Percentiles rank a stretch among this genome's conserved stretches.
These are phyloP conservation scores for Ormosia emarginata DNA, from an alignment of 306 rosid species.

Conservation along the genomic window DNA sequence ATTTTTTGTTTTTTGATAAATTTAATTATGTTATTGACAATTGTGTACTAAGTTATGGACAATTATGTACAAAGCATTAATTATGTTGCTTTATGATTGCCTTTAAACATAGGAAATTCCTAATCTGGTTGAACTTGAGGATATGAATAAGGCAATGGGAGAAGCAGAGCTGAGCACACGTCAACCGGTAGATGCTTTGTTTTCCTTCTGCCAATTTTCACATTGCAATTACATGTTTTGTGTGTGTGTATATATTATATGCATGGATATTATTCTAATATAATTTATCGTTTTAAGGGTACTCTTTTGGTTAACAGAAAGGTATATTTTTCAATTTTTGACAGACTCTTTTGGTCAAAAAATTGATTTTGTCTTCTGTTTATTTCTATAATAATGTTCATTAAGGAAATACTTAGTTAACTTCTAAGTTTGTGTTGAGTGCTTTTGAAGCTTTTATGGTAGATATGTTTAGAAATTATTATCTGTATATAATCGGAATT, in stretches of 20 bases:
- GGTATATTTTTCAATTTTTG: conserved; percentile 36
- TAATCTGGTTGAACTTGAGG: conserved; percentile 23
- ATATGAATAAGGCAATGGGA: conserved; percentile 22
- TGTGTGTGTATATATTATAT: not conserved
- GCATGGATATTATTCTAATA: conserved; percentile 18
- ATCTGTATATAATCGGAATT: not conserved
- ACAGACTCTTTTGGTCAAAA: not conserved
- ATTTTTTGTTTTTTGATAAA: no score
- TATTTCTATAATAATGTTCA: not conserved
- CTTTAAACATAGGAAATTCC: conserved; percentile 29
- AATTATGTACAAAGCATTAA: no score
- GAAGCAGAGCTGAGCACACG: conserved; percentile 11
- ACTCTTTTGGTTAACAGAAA: conserved; percentile 63
- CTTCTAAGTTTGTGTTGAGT: not conserved
- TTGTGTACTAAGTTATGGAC: no score
- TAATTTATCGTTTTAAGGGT: conserved; percentile 46
- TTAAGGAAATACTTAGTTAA: not conserved
- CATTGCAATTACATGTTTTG: not conserved
- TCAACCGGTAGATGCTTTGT: conserved; percentile 42
- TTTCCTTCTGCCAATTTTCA: conserved; percentile 10
- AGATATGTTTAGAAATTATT: not conserved
- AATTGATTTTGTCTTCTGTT: not conserved
- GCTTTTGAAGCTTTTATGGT: not conserved
- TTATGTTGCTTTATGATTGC: not conserved
- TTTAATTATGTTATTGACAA: no score